These are phyloP conservation scores for Clarkia xantiana DNA, from an alignment of 345 rosid species.

Conservation along the genomic window DNA sequence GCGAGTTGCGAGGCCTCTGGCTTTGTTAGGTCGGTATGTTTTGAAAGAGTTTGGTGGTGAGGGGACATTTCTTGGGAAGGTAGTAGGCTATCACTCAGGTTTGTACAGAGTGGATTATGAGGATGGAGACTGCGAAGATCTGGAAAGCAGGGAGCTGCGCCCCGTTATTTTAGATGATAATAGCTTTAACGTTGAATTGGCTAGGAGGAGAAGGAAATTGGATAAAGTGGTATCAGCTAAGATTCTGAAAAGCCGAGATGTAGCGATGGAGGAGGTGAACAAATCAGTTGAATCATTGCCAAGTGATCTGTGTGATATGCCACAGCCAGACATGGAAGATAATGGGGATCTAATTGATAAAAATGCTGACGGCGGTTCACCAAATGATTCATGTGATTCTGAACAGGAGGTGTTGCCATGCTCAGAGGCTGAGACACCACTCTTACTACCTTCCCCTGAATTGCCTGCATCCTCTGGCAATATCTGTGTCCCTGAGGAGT, in stretches of 20 bases:
- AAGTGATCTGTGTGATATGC: no score
- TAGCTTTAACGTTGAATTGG: conserved; percentile 39
- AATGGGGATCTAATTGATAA: conserved; percentile 24
- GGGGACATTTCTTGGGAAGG: conserved; percentile 49
- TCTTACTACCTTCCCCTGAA: conserved; percentile 24
- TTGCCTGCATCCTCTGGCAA: conserved; percentile 78
- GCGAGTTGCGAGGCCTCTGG: conserved; percentile 27
- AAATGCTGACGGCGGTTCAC: conserved; percentile 17
- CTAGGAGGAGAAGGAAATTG: conserved; percentile 30
- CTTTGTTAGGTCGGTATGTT: conserved; percentile 61
- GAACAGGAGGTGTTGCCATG: conserved; percentile 6
- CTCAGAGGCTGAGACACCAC: conserved; percentile 24
- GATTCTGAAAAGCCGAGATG: conserved; percentile 16
- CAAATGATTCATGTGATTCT: no score
- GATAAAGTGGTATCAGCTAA: conserved; percentile 28
- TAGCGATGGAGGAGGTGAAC: conserved; percentile 12
- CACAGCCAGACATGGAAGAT: conserved; percentile 16
- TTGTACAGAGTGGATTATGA: conserved; percentile 80
- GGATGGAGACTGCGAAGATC: conserved; percentile 73
- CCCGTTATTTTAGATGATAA: conserved; percentile 32
- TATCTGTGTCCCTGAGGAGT: conserved; percentile 64
- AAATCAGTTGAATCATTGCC: no score
- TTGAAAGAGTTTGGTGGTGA: conserved; percentile 52
- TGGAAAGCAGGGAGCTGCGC: conserved; percentile 58
- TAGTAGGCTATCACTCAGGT: conserved; percentile 53